These are phyloP conservation scores for Sonneratia alba DNA, from an alignment of 345 rosid genomes.

Conservation along the genomic window DNA sequence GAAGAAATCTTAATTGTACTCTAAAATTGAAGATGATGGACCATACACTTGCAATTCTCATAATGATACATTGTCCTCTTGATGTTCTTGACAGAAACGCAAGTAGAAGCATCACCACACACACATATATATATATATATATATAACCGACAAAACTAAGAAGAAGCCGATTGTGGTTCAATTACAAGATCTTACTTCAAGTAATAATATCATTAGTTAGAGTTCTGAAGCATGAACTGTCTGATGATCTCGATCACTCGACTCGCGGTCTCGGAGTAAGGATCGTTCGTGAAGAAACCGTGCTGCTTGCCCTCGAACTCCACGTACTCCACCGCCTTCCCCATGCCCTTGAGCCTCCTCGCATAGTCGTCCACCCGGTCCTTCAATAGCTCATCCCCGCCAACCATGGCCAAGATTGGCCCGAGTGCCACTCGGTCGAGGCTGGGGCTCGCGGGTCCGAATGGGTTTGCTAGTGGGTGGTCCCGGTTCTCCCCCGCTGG, in stretches of 20 bases:
- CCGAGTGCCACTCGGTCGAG: conserved; percentile 33
- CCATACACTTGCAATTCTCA: too few relatives aligned
- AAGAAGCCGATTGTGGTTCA: background rate
- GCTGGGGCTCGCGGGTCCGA: conserved; percentile 51
- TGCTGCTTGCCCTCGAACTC: conserved; percentile 60
- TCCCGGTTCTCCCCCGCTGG: conserved; percentile 63
- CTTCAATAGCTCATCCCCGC: conserved; percentile 50
- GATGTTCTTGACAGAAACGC: background rate
- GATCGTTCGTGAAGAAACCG: conserved; percentile 55
- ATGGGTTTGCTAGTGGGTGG: conserved; percentile 71
- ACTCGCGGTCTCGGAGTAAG: conserved; percentile 35
- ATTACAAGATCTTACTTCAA: background rate
- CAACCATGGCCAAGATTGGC: conserved; percentile 60
- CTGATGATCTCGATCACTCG: conserved; percentile 28
- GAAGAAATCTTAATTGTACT: too few relatives aligned
- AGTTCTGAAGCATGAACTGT: conserved; percentile 32
- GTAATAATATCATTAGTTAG: background rate
- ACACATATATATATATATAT: too few relatives aligned
- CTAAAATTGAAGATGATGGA: too few relatives aligned
- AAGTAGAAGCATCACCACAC: background rate
- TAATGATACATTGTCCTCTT: too few relatives aligned
- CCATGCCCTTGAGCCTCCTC: conserved; percentile 36
- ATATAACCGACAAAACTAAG: background rate
- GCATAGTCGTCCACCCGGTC: conserved; percentile 74
- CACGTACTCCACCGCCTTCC: conserved; percentile 40